These are phyloP conservation scores for Lachnellula arida DNA, from an alignment of 2,329 filamentous ascomycete species.

Conservation along the genomic window DNA sequence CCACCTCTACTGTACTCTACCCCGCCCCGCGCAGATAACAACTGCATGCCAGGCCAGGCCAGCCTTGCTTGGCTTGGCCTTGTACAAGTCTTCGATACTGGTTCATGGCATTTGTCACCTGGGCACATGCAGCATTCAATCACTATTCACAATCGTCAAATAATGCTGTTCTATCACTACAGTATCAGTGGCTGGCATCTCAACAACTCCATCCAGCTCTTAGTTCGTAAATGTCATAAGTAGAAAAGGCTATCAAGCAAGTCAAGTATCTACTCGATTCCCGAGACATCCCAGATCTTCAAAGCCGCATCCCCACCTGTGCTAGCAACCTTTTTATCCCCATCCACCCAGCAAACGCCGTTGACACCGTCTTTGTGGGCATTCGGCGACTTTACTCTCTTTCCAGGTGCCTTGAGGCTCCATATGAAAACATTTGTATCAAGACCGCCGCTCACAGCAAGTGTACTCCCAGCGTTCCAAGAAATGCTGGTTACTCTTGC, in stretches of 20 bases:
- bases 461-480: constrained; percentile 75
- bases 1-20: no score
- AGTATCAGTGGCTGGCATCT: no score
- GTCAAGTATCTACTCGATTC: constrained; percentile 39
- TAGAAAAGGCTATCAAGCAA: no score
- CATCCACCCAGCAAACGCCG: constrained; percentile 75
- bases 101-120: no score
- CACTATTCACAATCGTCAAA: background rate
- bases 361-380: constrained; percentile 96
- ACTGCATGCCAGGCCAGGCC: no score
- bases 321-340: constrained; percentile 64
- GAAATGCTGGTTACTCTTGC: constrained; percentile 62
- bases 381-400: constrained; percentile 76
- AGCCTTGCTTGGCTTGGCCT: no score
- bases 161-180: no score
- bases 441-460: constrained; percentile 77
- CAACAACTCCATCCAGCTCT: no score
- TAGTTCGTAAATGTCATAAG: no score
- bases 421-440: constrained; percentile 93
- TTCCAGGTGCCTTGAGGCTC: constrained; percentile 79
- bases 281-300: constrained; percentile 76
- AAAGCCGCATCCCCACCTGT: constrained; percentile 83
- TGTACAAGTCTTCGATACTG: no score
- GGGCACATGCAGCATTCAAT: background rate
- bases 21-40: no score